These are phyloP conservation scores for Astrothelium macrocarpum DNA, from an alignment of 495 filamentous ascomycete genomes.

Conservation along the genomic window DNA sequence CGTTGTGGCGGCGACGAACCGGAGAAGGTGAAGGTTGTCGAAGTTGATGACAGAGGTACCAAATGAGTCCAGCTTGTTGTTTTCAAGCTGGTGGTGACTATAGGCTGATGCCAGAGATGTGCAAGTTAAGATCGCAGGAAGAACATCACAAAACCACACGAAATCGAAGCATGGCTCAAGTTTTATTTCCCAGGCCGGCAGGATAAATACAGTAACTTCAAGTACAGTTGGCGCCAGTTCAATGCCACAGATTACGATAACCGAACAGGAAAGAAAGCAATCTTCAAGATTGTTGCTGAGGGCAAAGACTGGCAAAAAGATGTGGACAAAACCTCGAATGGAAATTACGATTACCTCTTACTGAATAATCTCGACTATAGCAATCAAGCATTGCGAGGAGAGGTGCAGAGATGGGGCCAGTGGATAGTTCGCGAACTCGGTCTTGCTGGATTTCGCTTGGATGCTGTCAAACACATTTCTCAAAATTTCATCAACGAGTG, in stretches of 20 bases:
- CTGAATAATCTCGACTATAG: conserved; percentile 55
- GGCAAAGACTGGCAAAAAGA: conserved; percentile 55
- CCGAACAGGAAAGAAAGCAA: conserved; percentile 45
- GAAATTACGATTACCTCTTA: conserved; percentile 63
- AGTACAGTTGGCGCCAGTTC: conserved; percentile 65
- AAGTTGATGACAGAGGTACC: conserved; percentile 49
- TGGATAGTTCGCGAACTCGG: conserved; percentile 53
- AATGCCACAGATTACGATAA: conserved; percentile 60
- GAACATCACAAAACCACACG: conserved; percentile 46
- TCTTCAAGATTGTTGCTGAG: conserved; percentile 59
- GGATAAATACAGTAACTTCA: conserved; percentile 48
- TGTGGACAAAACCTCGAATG: conserved; percentile 51
- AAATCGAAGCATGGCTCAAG: conserved; percentile 59
- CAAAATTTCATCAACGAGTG: conserved; percentile 54
- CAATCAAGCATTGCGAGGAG: conserved; percentile 53
- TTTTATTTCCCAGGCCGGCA: conserved; percentile 54
- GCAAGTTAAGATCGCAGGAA: conserved; percentile 44
- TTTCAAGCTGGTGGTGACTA: neutral
- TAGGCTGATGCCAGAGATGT: neutral
- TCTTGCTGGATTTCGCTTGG: conserved; percentile 60
- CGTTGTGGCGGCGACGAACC: conserved; percentile 59
- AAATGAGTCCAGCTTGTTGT: neutral
- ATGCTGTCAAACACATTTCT: conserved; percentile 65
- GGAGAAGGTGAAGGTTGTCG: conserved; percentile 50
- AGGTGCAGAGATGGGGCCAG: conserved; percentile 56